Evolutionary conservation across 2,329 filamentous ascomycete genomes (phyloP).

Genomic region (Passalora sequoiae): DNA sequence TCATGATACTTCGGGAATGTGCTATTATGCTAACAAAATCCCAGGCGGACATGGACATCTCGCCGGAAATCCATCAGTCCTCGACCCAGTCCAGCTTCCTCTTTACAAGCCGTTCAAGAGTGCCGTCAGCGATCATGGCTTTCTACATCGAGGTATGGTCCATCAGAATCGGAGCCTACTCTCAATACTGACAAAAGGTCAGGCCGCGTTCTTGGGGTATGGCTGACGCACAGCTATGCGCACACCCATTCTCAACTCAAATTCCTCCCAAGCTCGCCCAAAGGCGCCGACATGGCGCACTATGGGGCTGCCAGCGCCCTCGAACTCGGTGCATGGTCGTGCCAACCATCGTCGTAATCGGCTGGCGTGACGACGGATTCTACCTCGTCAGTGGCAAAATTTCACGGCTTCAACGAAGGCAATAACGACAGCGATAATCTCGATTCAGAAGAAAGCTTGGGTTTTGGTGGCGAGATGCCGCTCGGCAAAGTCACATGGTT

Average conservation of each 20-base stretch:
- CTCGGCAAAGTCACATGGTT: no score
- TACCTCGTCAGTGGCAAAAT: no score
- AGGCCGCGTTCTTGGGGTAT: conserved; percentile 20
- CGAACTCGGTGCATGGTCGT: conserved; percentile 3
- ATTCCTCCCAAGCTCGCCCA: conserved; percentile 23
- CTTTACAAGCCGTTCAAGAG: conserved; percentile 19
- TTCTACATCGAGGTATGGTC: no score
- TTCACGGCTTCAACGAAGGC: no score
- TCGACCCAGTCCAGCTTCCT: conserved; percentile 35
- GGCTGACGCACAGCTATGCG: conserved; percentile 25
- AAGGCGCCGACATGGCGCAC: conserved; percentile 27
- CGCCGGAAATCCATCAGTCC: conserved; percentile 16
- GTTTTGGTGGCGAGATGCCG: no score
- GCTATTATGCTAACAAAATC: no score
- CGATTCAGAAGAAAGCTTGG: no score
- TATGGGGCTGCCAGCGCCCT: conserved; percentile 19
- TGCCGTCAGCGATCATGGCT: conserved; percentile 28
- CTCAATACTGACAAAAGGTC: no score
- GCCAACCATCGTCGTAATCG: background rate
- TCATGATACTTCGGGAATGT: no score
- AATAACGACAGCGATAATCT: no score
- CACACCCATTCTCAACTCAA: conserved; percentile 16
- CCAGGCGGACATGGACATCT: conserved; percentile 34
- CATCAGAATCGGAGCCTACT: no score
- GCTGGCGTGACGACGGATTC: background rate